Evolutionary conservation across 2,329 filamentous ascomycete genomes (phyloP), one percentile per base, ranked within the genome.

Genomic region (Penicillium vulpinum): DNA sequence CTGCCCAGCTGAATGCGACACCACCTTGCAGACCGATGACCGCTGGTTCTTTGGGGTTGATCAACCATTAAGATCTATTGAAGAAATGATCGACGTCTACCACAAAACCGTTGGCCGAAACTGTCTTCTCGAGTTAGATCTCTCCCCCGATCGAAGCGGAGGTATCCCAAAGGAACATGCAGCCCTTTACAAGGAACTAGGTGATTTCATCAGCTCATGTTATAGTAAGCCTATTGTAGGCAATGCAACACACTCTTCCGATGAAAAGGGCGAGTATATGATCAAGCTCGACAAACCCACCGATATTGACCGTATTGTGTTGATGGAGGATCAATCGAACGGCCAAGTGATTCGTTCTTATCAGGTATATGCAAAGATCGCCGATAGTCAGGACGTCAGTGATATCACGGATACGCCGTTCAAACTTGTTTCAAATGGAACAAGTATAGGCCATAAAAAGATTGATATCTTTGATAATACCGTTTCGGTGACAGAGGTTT

Each of bases 1-100:
- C 22, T 57, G 55, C 24, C 55, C 55, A 10, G 55, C 55, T n/a
- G 55, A 57, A 31, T 57, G 55, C 31, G 55, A 57, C 21, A 57
- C 55, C 6, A 57, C 55, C 6, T 24, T 57, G 36, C 55, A 57
- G 31, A 57, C 55, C 10, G 45, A 57, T 15, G 55, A 53, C 26
- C 49, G 55, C 7, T 57, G 55, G 55, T 57, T 57, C 28, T 57
- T 53, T 15, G 55, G 55, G 10, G 44, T 57, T 35, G 50, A 57
- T 16, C 55, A 57, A 21, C 55, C 49, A 16, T 29, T 57, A 33
- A 36, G 55, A 15, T 53, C 55, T 24, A 10, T 40, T 6, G 38
- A 40, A 22, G 38, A 40, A 11, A 40, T 40, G 38, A 40, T 40
- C 10, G 18, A 11, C 13, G 38, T 40, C 9, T 40, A 40, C 38